Percentiles rank a stretch among this genome's conserved stretches.
phyloP scores from a whole-genome alignment of 2,329 filamentous ascomycete genomes.

The Fusarium newnesense region DNA sequence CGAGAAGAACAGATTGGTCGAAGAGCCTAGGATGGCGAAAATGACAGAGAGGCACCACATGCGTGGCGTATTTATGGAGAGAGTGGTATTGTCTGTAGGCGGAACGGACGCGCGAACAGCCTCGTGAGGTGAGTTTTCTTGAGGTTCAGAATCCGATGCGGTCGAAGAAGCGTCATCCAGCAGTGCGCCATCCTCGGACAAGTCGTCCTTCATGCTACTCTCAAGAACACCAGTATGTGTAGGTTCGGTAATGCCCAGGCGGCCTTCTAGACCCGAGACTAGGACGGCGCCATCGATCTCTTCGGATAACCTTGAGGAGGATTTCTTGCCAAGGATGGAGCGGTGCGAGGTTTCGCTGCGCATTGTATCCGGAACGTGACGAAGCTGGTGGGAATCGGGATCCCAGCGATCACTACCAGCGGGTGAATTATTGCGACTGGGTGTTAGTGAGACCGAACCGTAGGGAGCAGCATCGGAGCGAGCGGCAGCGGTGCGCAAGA shows the following conservation, averaged over 20 bases:
- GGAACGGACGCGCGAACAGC: constrained; percentile 84
- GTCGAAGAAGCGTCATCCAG: constrained; percentile 53
- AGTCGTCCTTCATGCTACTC: constrained; percentile 54
- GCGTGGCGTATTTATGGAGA: constrained; percentile 88
- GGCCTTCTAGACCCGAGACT: constrained; percentile 63
- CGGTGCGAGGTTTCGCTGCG: constrained; percentile 48
- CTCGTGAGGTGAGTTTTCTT: constrained; percentile 79
- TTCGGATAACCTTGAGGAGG: constrained; percentile 55
- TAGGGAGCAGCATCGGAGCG: constrained; percentile 49
- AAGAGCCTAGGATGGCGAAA: constrained; percentile 83
- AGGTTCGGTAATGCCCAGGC: constrained; percentile 62
- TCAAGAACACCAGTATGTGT: constrained; percentile 58
- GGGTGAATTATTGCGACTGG: constrained; percentile 51
- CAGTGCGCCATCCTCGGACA: constrained; percentile 50
- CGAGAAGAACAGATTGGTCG: constrained; percentile 89
- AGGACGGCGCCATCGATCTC: constrained; percentile 63
- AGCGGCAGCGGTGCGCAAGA: constrained; percentile 47
- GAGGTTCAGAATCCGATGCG: constrained; percentile 61
- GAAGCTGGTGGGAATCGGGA: constrained; percentile 47
- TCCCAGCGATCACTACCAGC: constrained; percentile 48
- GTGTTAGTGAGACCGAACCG: constrained; percentile 51
- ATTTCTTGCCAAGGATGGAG: constrained; percentile 45
- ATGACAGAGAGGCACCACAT: constrained; percentile 87
- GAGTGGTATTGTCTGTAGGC: constrained; percentile 76
- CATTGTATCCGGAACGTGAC: constrained; percentile 49